Percentiles rank a stretch among this genome's conserved stretches.
phyloP scores from a whole-genome alignment of 345 rosid species.

The Populus euphratica region DNA sequence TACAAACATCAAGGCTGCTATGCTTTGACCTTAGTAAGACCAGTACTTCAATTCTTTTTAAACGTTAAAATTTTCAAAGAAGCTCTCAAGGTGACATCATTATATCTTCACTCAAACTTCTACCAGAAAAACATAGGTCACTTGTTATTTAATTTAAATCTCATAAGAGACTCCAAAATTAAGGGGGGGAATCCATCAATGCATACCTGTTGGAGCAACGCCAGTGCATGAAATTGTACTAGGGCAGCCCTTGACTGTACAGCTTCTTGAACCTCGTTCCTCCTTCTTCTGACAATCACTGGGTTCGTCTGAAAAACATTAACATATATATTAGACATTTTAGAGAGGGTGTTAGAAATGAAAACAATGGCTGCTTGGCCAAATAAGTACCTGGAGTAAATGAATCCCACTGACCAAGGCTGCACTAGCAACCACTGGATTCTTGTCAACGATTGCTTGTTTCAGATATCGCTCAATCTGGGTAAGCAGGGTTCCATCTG shows the following conservation, averaged over 20 bases:
- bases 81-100: background rate
- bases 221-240: constrained; percentile 95
- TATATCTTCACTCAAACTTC: background rate
- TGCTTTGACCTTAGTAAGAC: background rate
- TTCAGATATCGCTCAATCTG: constrained; percentile 93
- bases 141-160: background rate
- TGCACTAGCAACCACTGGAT: constrained; percentile 98
- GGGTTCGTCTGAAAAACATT: constrained; percentile 21
- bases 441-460: constrained; percentile 98
- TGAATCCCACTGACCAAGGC: constrained; percentile 97
- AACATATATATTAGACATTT: background rate
- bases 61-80: background rate
- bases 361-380: background rate
- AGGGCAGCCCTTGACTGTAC: constrained; percentile 95
- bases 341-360: background rate
- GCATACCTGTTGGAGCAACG: constrained; percentile 79
- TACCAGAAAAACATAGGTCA: background rate
- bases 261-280: constrained; percentile 99
- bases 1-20: background rate
- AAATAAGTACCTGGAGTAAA: constrained; percentile 68
- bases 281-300: constrained; percentile 89
- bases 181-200: background rate
- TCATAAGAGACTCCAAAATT: background rate
- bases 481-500: constrained; percentile 87
- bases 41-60: background rate